Evolutionary conservation across 495 filamentous ascomycete species (phyloP).

Genomic region (Copromyces sp.): DNA sequence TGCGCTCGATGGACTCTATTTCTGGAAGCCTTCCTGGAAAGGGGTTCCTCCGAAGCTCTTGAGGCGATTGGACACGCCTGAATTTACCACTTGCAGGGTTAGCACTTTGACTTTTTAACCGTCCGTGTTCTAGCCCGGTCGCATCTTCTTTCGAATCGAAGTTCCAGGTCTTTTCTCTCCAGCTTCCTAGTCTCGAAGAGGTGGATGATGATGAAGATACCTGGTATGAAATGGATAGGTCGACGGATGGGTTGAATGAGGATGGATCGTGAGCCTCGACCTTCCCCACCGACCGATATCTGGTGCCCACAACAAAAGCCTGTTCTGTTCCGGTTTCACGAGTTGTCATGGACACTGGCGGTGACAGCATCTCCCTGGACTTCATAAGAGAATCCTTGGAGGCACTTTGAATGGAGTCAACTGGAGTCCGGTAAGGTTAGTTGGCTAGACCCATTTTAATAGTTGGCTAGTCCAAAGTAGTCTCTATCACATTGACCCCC

Average conservation of each 20-base stretch:
- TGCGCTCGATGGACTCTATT: not conserved
- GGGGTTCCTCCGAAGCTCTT: not conserved
- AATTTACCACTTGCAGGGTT: not conserved
- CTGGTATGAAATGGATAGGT: not conserved
- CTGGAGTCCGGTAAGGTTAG: too few relatives aligned
- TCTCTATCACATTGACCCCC: too few relatives aligned
- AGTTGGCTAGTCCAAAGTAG: too few relatives aligned
- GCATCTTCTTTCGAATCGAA: not conserved
- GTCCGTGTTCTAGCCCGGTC: not conserved
- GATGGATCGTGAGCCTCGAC: not conserved
- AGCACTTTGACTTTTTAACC: not conserved
- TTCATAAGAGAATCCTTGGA: not conserved
- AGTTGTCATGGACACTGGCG: not conserved
- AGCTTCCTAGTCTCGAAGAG: not conserved
- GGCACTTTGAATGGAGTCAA: not conserved
- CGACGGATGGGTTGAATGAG: not conserved
- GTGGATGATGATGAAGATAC: not conserved
- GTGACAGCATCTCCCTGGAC: not conserved
- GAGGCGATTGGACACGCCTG: not conserved
- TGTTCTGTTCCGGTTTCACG: not conserved
- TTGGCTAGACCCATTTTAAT: too few relatives aligned
- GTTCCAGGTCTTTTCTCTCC: not conserved
- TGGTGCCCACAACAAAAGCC: not conserved
- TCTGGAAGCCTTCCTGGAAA: not conserved
- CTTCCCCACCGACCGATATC: not conserved